Base-by-base conservation (phyloP, 192 early-diverging fungal genomes). In the Gamsiella multidivaricata region DNA sequence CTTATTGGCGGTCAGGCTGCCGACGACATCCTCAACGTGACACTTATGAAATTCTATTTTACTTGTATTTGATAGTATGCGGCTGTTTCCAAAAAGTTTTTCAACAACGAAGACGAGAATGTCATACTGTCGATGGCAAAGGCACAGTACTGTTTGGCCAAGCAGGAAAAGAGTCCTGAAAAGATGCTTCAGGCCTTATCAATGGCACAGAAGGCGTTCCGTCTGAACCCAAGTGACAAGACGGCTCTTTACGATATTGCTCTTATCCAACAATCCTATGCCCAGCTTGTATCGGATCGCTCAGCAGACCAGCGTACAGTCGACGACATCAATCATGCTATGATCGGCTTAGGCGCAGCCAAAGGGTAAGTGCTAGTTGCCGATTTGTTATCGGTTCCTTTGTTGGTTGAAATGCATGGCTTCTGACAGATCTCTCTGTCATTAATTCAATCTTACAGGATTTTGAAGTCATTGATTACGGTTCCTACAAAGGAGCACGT, bases 251-350 rank as follows among this genome's bases (percentile, higher is more conserved):
- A 87, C 49, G 89, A 93, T 58, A 80, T 94, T 65, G 96, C 94
- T 2, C 69, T 98, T 18, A 86, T 95, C 26, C 91, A 95, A 74
- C 95, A 96, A 61, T 86, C 90, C 3, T 92, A 90, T 42, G 94
- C 93, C 5, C 91, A 91, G 56, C 76, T 94, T 14, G 87, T 94
- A 49, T 89, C 91, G 37, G 94, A 95, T 41, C 87, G 87, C 54
- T 80, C 91, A 3, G 71, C 80, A 3, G 88, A 92, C 26, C 81
- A 85, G 56, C 87, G 92, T 34, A 85, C 90, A 1, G 70, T 93
- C 0, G 50, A 50, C 8, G 81, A 83, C 10, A 82, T 97, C 58
- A 69, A 88, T 5, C 42, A 73, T 5, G 91, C 93, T 1, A 71
- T 88, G 7, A 72, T 65, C 11, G 90, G 88, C 3, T 69, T 95